Conservation (phyloP, 352 stramenopile species). For the Halophytophthora polymorphica region DNA sequence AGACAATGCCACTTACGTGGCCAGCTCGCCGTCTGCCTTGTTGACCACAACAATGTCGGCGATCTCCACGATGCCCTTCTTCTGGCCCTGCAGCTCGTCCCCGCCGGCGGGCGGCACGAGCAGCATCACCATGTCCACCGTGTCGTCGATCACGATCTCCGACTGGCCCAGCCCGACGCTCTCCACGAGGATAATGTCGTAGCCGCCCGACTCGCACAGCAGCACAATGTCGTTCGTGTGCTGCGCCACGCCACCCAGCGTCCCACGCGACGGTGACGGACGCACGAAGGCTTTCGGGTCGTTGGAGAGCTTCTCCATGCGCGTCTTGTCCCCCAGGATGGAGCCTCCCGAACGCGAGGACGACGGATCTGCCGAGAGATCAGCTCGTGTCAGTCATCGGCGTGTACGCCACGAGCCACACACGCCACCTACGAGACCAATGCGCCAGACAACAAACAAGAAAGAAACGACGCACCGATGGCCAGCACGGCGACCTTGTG, state of each 20-base stretch:
- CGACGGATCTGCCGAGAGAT: conserved; percentile 86
- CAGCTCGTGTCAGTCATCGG: background rate
- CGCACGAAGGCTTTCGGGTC: conserved; percentile 92
- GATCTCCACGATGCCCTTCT: conserved; percentile 99
- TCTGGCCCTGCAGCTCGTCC: conserved; percentile 96
- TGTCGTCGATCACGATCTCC: conserved; percentile 96
- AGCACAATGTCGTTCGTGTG: conserved; percentile 92
- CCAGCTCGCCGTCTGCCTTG: conserved; percentile 94
- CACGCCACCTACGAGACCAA: background rate
- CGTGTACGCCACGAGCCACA: background rate
- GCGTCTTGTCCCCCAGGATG: conserved; percentile 98
- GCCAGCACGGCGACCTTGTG: conserved; percentile 94
- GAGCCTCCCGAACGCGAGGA: conserved; percentile 93
- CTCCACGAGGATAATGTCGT: conserved; percentile 96
- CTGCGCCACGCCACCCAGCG: conserved; percentile 69
- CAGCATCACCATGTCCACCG: conserved; percentile 96
- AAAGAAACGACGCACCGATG: conserved; percentile 50
- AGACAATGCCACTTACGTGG: conserved; percentile 28
- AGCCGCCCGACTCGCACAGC: conserved; percentile 92
- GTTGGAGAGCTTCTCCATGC: conserved; percentile 94
- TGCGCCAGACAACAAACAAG: background rate
- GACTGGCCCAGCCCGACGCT: conserved; percentile 97
- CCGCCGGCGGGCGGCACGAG: conserved; percentile 94
- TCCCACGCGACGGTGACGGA: conserved; percentile 88
- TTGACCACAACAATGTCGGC: conserved; percentile 97